These are phyloP conservation scores for Monosporozyma yasuniensis DNA, from an alignment of 805 yeast species.

Conservation along the genomic window DNA sequence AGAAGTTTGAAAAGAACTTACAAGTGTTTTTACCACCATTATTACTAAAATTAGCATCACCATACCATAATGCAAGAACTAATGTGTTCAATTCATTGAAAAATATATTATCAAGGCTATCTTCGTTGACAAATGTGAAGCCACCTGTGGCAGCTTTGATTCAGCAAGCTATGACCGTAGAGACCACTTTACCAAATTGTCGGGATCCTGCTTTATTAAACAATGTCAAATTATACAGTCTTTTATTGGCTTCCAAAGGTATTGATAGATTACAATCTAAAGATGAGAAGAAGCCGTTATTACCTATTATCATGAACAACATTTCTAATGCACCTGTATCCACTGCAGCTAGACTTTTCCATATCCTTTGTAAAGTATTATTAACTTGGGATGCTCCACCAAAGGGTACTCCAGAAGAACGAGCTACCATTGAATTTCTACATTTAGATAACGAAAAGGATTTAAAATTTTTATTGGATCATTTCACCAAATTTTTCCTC, in stretches of 20 bases:
- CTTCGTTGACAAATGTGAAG: conserved; percentile 43
- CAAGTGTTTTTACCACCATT: conserved; percentile 65
- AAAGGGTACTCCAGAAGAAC: conserved; percentile 38
- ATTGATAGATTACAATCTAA: conserved; percentile 40
- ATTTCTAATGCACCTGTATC: conserved; percentile 34
- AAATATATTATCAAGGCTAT: conserved; percentile 58
- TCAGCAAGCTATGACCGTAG: conserved; percentile 52
- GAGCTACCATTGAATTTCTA: conserved; percentile 28
- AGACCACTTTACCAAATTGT: conserved; percentile 6
- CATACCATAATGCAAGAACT: conserved; percentile 53
- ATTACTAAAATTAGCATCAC: conserved; percentile 67
- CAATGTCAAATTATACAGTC: conserved; percentile 50
- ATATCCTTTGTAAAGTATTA: conserved; percentile 49
- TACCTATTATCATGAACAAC: conserved; percentile 41
- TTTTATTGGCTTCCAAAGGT: conserved; percentile 61
- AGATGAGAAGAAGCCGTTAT: conserved; percentile 32
- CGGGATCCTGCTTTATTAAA: conserved; percentile 30
- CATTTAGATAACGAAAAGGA: conserved; percentile 34
- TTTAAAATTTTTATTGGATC: conserved; percentile 36
- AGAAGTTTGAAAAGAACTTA: conserved; percentile 52
- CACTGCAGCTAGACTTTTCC: conserved; percentile 51
- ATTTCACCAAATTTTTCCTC: conserved; percentile 49
- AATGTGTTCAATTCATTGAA: conserved; percentile 60
- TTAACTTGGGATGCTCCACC: conserved; percentile 41
- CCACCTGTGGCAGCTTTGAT: conserved; percentile 59